Evolutionary conservation across 202 grass and related monocot genomes (phyloP), one percentile per base, ranked within the genome.

Genomic region (Schoenoplectus triqueter): DNA sequence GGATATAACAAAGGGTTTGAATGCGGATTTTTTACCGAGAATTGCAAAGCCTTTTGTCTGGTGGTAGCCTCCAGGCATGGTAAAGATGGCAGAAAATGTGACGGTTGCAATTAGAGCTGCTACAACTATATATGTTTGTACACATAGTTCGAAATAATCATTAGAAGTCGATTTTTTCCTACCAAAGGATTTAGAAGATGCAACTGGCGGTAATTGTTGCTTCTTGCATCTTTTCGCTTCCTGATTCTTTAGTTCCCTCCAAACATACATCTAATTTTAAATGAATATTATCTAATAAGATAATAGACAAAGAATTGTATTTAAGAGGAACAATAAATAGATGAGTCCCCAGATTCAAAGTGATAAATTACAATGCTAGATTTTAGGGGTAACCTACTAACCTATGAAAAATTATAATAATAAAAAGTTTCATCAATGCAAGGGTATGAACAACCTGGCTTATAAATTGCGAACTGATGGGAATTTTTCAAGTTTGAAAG

Each of bases 101-200:
- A 94, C 94, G 0, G 94, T 97, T 75, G 94, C 92, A 57, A 94
- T 94, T 42, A 97, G 90, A 5, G 90, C 91, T 2, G 94, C 94
- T 1, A 94, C 92, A 10, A 97, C 69, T 48, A 90, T 92, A 76
- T 94, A 93, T 0, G 85, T 97, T 39, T 80, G 55, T 45, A 89
- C 83, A 81, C 87, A 86, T 56, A 84, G 68, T 76, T 90, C 83
- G 66, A 90, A 94, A 80, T 92, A 84, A 5, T 92, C 85, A 6
- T 92, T 44, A 21, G 52, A 56, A 56, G 82, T 7, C 5, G 72
- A 0, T 46, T 50, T 85, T 11, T 88, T 90, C 45, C 65, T 49
- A 17, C 31, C 66, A 42, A 84, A 73, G 41, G 80, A 87, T 71
- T 56, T 79, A 20, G 80, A 86, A 0, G 79, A 55, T 17, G 54